Evolutionary conservation across 495 filamentous ascomycete genomes (phyloP), one percentile per base, ranked within the genome.

Genomic region (Arthonia radiata): DNA sequence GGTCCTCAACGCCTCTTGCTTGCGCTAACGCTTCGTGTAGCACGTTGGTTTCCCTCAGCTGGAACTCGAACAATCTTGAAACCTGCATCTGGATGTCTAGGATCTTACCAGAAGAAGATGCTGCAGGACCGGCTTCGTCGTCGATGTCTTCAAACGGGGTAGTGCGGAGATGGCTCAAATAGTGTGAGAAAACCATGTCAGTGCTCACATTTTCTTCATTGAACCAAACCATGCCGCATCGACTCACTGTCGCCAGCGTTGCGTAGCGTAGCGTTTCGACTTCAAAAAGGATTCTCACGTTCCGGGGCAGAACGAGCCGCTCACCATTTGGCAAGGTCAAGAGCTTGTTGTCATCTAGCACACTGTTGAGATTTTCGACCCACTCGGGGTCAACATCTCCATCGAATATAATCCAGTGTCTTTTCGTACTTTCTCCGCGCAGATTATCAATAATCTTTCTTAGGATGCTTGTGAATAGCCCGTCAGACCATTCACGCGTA

Each of bases 181-280:
- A 91, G 44, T 92, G 79, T 32, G 64, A 52, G 18, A 93, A 67
- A 66, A 94, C 79, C 79, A 99, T 92, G 36, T 59, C 62, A 4
- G 78, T 62, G 12, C 77, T 82, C 22, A 99, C 81, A 11, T 79
- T 94, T 40, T 99, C 89, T 34, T 89, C 82, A 42, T 82, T 94
- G 52, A 93, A 94, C 86, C 86, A 99, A 5, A 99, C 86, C 86
- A 99, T 99, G 57, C 86, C 86, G 50, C 86, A 99, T 52, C 86
- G 80, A 71, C 71, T 80, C 38, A 99, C 86, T 21, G 86, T 99
- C 21, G 86, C 86, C 22, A 94, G 61, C 0, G 86, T 99, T 21
- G 86, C 86, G 45, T 99, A 99, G 40, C 83, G 90, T 22, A 99
- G 57, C n/a, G 68, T 94, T 52, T 94, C 89, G 15, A 99, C 86